Evolutionary conservation across 139 green algal genomes (phyloP), one percentile per base, ranked within the genome.

Genomic region (Desmodesmus armatus): DNA sequence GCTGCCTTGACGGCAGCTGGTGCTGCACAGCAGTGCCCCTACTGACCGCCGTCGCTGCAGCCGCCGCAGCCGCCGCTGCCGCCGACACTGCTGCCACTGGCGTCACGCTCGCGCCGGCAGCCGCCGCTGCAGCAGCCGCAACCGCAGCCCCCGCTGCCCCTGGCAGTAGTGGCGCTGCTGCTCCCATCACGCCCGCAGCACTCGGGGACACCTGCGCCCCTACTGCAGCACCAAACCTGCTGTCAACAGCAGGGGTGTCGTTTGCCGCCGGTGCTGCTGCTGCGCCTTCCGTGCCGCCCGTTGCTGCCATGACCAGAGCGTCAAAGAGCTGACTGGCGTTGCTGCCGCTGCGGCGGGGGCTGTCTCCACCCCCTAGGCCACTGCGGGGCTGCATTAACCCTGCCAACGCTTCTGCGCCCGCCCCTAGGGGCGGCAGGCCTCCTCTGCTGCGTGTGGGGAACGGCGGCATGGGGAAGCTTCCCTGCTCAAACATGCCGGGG

Each of bases 251-350:
- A 0, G 87, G 90, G 3, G 92, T 82, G 53, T 95, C 89, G 6
- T 87, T 89, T 31, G 86, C 83, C n/a, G 69, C 49, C 19, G 71
- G 82, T 31, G 67, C 86, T 19, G 37, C 74, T 27, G 85, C 74
- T 17, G 82, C 78, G 40, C 35, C 75, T 53, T 85, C 80, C 21
- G 86, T 88, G 53, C 74, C 73, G 43, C 92, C 93, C 37, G 93
- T 95, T 1, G 95, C 94, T 27, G 94, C 95, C 87, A 95, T 91
- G 4, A 98, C 91, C n/a, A 98, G 89, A 3, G 94, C 93, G 66
- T 96, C 94, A 85, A 98, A 98, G 35, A 95, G 87, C 78, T 95
- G 88, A 40, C 84, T 92, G 62, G 87, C 92, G 25, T 81, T 80
- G 65, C 66, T 88, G 73, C 78, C 87, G 79, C 82, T 87, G 73